phyloP scores from a whole-genome alignment of 2,329 filamentous ascomycete genomes.

The Cadophora gregata region DNA sequence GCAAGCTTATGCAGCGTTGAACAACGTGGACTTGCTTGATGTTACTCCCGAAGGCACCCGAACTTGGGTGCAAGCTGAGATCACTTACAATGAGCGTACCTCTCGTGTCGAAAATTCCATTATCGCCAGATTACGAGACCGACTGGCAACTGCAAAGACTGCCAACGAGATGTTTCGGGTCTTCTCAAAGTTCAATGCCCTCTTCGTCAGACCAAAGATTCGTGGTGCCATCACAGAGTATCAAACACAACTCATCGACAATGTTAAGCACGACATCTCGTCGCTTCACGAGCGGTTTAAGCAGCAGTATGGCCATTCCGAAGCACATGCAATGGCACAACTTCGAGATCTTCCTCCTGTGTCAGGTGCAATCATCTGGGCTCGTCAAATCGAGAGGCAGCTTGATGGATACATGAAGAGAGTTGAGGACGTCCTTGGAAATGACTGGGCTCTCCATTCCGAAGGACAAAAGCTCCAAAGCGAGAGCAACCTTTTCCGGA shows the following conservation, averaged over 20 bases:
- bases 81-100: conserved; percentile 96
- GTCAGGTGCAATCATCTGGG: conserved; percentile 97
- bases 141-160: conserved; percentile 92
- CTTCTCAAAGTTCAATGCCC: conserved; percentile 98
- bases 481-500: conserved; percentile 91
- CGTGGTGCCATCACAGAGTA: conserved; percentile 97
- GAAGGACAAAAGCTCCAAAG: conserved; percentile 93
- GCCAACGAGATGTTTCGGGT: conserved; percentile 99
- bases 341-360: conserved; percentile 94
- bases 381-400: conserved; percentile 94
- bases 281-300: conserved; percentile 96
- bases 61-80: conserved; percentile 91
- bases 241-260: conserved; percentile 96
- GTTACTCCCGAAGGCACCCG: conserved; percentile 89
- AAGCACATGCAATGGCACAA: conserved; percentile 98
- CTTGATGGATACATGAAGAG: conserved; percentile 97
- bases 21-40: conserved; percentile 94
- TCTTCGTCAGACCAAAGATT: conserved; percentile 99
- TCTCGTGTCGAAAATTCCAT: conserved; percentile 98
- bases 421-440: conserved; percentile 95
- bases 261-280: conserved; percentile 95
- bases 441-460: conserved; percentile 91
- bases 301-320: conserved; percentile 97
- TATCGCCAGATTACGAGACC: conserved; percentile 90
- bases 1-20: conserved; percentile 91